These are phyloP conservation scores for Dimargaris cristalligena DNA, from an alignment of 192 early-diverging fungal genomes.

Conservation along the genomic window DNA sequence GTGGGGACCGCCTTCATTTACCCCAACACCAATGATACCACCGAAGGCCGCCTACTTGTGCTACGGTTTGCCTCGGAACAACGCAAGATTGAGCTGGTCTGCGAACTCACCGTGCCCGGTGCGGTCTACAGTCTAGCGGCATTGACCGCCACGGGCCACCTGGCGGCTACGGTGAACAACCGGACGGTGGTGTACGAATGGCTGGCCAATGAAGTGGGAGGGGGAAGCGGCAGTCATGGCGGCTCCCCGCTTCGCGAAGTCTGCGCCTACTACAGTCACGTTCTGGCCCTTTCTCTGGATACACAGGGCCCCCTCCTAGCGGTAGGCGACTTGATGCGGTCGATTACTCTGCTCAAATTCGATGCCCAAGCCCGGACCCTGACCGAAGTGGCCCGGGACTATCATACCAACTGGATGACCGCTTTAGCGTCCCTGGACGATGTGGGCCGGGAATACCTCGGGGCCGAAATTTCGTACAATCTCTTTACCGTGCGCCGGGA, in stretches of 20 bases:
- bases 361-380: constrained; percentile 23
- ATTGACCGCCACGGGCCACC: neutral
- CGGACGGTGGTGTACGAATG: constrained; percentile 6
- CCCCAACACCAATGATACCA: constrained; percentile 41
- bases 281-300: constrained; percentile 1
- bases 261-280: neutral
- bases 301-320: constrained; percentile 1
- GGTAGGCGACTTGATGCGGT: constrained; percentile 12
- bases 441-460: constrained; percentile 33
- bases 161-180: constrained; percentile 9
- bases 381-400: constrained; percentile 40
- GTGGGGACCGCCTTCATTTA: constrained; percentile 53
- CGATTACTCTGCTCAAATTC: constrained; percentile 16
- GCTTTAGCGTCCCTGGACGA: constrained; percentile 39
- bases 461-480: constrained; percentile 37
- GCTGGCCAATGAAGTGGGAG: constrained; percentile 38
- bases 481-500: constrained; percentile 38
- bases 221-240: constrained; percentile 15
- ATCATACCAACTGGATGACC: constrained; percentile 42
- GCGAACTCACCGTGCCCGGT: constrained; percentile 33
- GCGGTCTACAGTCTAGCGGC: constrained; percentile 34
- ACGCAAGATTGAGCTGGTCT: constrained; percentile 34
- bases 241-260: constrained; percentile 9
- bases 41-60: constrained; percentile 55
- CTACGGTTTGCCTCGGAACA: constrained; percentile 30